Evolutionary conservation across 441 rosid species (phyloP), one percentile per base, ranked within the genome.

Genomic region (Gossypium armourianum): DNA sequence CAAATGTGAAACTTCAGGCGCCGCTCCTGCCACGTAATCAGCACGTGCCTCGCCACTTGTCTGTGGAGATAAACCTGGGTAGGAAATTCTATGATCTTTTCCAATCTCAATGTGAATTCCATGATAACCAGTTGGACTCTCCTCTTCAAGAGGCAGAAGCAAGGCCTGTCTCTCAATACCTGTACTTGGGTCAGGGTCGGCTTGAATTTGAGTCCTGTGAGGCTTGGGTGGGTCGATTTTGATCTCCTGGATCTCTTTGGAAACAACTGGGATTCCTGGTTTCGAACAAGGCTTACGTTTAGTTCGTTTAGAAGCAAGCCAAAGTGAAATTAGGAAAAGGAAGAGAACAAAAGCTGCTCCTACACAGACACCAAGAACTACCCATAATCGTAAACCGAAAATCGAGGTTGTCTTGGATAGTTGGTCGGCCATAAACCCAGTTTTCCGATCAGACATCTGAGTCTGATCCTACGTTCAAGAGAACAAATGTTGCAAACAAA

Each of bases 201-300:
- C 28, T 36, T 71, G 82, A 62, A 62, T 61, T 62, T 72, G 77
- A 1, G 47, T 53, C 55, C 20, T 3, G 15, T 56, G 47, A 53
- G 70, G 59, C 58, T 47, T 74, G 1, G 61, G 4, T 50, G 78
- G 63, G 15, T 83, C 78, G 26, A 83, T 52, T 72, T 74, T 79
- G 62, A 87, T 77, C 73, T 84, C 92, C 53, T 78, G 84, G 68
- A 88, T 88, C 83, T 86, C 90, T 74, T 86, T 88, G 53, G 86
- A 83, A 7, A 86, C 79, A 1, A 16, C 17, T 0, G 91, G 85
- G 73, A 84, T 85, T 72, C 73, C 72, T 20, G 85, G 75, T 19
- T 80, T 69, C 2, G 69, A 36, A 55, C 64, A 65, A 55, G 65
- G 55, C 6, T 70, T 70, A 6, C 43, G 36, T 59, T 72, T 76